Evolutionary conservation across 805 yeast species (phyloP), one percentile per base, ranked within the genome.

Genomic region (Candida quercuum): DNA sequence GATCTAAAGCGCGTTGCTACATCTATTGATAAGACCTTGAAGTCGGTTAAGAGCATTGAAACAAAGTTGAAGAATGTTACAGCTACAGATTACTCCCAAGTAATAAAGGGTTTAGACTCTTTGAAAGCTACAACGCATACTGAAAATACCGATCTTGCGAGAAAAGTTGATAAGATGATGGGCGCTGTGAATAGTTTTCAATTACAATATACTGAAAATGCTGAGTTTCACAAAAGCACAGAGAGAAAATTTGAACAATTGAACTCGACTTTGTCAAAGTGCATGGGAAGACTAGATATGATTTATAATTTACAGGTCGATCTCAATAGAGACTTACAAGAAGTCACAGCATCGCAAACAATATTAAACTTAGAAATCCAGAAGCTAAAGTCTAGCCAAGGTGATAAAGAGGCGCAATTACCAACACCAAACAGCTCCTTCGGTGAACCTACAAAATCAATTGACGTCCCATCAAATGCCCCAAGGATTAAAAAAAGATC

Each of bases 221-320:
- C 11, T 6, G 23, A 29, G 13, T 14, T 31, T 31, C 13, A 12
- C 6, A 20, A 21, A 20, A 21, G 9, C 6, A 31, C 18, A 14
- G 17, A 22, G n/a, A 14, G 22, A 13, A 14, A 19, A 5, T 14
- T n/a, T 16, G 6, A 26, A n/a, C 15, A 27, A 21, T 31, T 38
- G 20, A 28, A 13, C 15, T 36, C 40, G 3, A 39, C 21, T 13
- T 9, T 43, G 25, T n/a, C 12, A 4, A 36, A 18, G 13, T 38
- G 42, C n/a, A 5, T 27, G 16, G 35, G 28, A 15, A 23, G 37
- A 21, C 19, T 44, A 10, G 43, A 41, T 5, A 29, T 29, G 6
- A 16, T 41, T 10, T 27, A 37, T 8, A 38, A 37, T 22, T 14
- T 24, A 11, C 45, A 41, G 18, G 23, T 37, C n/a, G 37, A 25